phyloP scores from a whole-genome alignment of 208 protist species.

The Jaenimonas drosophilae region DNA sequence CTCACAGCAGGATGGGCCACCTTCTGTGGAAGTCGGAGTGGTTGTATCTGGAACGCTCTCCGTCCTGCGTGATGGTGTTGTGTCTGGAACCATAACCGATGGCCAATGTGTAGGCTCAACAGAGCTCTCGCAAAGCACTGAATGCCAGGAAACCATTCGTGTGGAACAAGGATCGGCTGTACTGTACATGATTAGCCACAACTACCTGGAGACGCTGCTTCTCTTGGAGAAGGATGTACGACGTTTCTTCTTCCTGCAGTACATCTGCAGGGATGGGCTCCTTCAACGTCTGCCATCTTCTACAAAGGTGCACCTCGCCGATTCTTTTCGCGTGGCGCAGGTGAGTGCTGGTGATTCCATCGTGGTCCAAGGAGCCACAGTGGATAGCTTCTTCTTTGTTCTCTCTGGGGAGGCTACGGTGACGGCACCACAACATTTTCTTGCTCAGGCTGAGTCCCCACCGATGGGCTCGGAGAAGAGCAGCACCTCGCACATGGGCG shows the following conservation, averaged over 20 bases:
- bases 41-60: no score
- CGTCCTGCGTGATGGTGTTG: no score
- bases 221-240: slow-evolving; percentile 33
- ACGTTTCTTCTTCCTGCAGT: slow-evolving; percentile 39
- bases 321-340: slow-evolving; percentile 40
- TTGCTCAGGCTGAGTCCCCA: not conserved
- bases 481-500: no score
- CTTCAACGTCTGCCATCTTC: slow-evolving; percentile 25
- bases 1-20: no score
- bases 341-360: slow-evolving; percentile 29
- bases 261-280: slow-evolving; percentile 31
- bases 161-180: slow-evolving; percentile 22
- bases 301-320: slow-evolving; percentile 38
- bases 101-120: no score
- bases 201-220: slow-evolving; percentile 37
- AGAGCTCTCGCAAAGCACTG: no score
- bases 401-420: slow-evolving; percentile 48
- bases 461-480: no score
- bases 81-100: no score
- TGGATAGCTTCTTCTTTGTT: slow-evolving; percentile 78
- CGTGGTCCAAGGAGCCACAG: slow-evolving; percentile 20
- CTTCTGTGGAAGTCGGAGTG: no score
- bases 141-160: no score
- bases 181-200: slow-evolving; percentile 36
- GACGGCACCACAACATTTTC: slow-evolving; percentile 6